phyloP scores from a whole-genome alignment of 108 stramenopile genomes.

The Cylindrotheca closterium region DNA sequence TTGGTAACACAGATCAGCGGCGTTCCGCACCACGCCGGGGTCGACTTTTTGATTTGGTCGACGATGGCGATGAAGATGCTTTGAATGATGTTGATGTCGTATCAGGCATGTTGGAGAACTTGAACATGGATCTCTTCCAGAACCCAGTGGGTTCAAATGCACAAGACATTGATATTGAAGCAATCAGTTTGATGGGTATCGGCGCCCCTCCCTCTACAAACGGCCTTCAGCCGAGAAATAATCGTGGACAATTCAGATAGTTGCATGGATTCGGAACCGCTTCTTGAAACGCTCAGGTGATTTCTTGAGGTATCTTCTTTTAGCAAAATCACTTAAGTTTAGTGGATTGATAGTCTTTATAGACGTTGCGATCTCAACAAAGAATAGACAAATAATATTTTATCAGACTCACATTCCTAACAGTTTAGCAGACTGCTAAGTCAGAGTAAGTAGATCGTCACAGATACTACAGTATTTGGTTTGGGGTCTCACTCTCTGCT shows the following conservation, averaged over 20 bases:
- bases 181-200: conserved; percentile 84
- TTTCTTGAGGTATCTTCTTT: too few species aligned
- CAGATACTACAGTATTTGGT: too few species aligned
- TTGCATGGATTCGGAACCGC: too few species aligned
- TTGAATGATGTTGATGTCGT: conserved; percentile 61
- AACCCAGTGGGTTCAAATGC: conserved; percentile 20
- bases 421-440: too few species aligned
- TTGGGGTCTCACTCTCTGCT: too few species aligned
- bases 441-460: too few species aligned
- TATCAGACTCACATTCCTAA: too few species aligned
- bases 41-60: conserved; percentile 83
- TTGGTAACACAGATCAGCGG: conserved; percentile 2
- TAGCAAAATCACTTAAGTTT: too few species aligned
- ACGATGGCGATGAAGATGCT: conserved; percentile 60
- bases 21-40: conserved; percentile 47
- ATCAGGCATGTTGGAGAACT: conserved; percentile 72
- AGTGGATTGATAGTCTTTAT: too few species aligned
- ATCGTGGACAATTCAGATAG: conserved; percentile 7
- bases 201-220: conserved; percentile 26
- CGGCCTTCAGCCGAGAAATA: conserved; percentile 11
- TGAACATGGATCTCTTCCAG: conserved; percentile 68
- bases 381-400: too few species aligned
- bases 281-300: too few species aligned
- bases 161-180: conserved; percentile 83
- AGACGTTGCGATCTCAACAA: too few species aligned